phyloP scores from a whole-genome alignment of 176 grass and related monocot species.

The Phragmites australis region DNA sequence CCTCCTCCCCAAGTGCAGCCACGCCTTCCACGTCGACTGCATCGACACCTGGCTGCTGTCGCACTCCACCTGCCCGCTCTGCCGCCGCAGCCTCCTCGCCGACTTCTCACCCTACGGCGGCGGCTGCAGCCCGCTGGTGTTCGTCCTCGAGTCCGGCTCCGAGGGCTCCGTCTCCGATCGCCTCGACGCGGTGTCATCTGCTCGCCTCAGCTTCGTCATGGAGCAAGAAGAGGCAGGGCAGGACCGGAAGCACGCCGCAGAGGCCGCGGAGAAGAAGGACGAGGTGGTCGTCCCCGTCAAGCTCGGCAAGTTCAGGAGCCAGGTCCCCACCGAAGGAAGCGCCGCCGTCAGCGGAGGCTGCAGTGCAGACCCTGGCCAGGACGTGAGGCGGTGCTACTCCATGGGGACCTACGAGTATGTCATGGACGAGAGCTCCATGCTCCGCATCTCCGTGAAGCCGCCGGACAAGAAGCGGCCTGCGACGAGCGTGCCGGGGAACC shows the following conservation, averaged over 20 bases:
- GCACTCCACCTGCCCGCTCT: conserved; percentile 64
- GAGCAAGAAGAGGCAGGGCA: conserved; percentile 39
- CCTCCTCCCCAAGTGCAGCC: conserved; percentile 55
- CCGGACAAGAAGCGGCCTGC: conserved; percentile 50
- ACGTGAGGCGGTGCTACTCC: conserved; percentile 83
- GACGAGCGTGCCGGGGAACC: conserved; percentile 43
- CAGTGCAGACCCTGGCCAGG: conserved; percentile 40
- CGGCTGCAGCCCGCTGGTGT: conserved; percentile 59
- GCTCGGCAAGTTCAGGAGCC: conserved; percentile 81
- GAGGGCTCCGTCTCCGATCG: conserved; percentile 62
- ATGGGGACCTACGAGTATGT: conserved; percentile 97
- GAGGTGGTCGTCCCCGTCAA: conserved; percentile 69
- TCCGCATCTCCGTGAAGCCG: conserved; percentile 76
- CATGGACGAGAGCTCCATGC: conserved; percentile 63
- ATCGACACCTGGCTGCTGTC: conserved; percentile 70
- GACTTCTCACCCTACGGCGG: conserved; percentile 52
- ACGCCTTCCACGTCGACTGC: conserved; percentile 71
- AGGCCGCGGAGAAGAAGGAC: conserved; percentile 46
- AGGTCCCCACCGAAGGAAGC: conserved; percentile 31
- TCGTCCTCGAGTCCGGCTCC: conserved; percentile 71
- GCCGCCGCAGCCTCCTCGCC: conserved; percentile 54
- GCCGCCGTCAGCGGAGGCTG: neutral
- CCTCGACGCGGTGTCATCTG: conserved; percentile 43
- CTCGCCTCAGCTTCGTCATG: conserved; percentile 35
- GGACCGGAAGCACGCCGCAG: conserved; percentile 32